Evolutionary conservation across 2,329 filamentous ascomycete genomes (phyloP).

Genomic region (Orbilia quercus): DNA sequence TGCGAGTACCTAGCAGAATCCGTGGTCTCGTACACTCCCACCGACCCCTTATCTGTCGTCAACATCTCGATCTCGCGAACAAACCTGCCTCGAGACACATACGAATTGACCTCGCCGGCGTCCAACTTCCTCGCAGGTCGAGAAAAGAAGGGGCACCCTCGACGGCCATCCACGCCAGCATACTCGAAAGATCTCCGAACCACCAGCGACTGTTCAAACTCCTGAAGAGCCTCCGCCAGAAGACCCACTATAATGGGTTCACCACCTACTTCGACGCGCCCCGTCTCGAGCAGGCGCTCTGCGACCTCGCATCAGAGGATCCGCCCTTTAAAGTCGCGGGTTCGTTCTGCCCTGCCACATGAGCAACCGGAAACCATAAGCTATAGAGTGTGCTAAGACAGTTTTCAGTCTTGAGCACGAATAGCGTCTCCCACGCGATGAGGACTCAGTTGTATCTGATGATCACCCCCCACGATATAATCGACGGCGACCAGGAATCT

Average conservation of each 20-base stretch:
- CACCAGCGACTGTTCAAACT: constrained; percentile 18
- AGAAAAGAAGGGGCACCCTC: background rate
- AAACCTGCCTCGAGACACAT: background rate
- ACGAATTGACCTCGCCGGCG: background rate
- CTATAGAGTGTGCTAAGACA: constrained; percentile 10
- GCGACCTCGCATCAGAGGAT: constrained; percentile 34
- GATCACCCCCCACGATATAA: constrained; percentile 7
- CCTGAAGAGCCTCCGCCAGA: constrained; percentile 9
- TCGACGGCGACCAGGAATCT: background rate
- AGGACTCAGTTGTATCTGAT: constrained; percentile 11
- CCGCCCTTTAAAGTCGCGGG: constrained; percentile 36
- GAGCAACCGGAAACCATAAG: background rate
- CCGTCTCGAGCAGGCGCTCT: constrained; percentile 15
- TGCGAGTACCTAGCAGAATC: constrained; percentile 4
- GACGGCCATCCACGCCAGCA: constrained; percentile 34
- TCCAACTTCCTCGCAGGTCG: background rate
- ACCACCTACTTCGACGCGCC: constrained; percentile 9
- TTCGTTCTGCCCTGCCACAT: constrained; percentile 22
- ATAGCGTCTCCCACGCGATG: constrained; percentile 17
- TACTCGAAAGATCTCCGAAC: constrained; percentile 34
- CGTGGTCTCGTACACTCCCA: background rate
- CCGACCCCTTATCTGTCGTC: background rate
- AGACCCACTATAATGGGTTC: constrained; percentile 6
- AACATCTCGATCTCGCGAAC: background rate
- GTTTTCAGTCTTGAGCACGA: constrained; percentile 24